These are phyloP conservation scores for Dendrobium huoshanense DNA, from an alignment of 106 monocot species.

Conservation along the genomic window DNA sequence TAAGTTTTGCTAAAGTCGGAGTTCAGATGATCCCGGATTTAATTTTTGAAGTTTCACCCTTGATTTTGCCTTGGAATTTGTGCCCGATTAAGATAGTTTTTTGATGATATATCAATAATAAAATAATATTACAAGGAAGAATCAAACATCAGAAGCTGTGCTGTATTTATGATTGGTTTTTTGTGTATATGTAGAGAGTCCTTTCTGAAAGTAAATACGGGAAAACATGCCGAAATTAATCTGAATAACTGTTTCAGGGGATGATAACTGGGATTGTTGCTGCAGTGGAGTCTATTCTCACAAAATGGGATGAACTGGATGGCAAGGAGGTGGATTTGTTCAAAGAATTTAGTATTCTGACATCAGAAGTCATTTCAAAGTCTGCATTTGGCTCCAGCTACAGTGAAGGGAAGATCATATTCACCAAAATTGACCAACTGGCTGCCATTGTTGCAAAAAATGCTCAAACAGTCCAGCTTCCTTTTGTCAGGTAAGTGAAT, in stretches of 20 bases:
- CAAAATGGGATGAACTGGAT: slow-evolving; percentile 9
- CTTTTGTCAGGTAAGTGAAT: neutral
- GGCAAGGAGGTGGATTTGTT: slow-evolving; percentile 16
- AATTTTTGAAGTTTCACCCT: no score
- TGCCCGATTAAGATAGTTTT: no score
- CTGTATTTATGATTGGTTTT: no score
- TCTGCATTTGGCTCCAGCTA: slow-evolving; percentile 14
- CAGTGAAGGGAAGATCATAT: slow-evolving; percentile 6
- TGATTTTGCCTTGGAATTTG: no score
- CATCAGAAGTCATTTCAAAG: slow-evolving; percentile 17
- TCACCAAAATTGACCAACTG: slow-evolving; percentile 1
- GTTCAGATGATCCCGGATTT: no score
- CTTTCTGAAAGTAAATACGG: neutral
- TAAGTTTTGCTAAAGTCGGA: no score
- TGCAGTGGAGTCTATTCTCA: slow-evolving; percentile 4
- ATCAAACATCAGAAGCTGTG: no score
- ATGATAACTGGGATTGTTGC: slow-evolving; percentile 12
- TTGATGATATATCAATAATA: no score
- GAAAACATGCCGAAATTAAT: neutral
- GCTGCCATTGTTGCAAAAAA: neutral
- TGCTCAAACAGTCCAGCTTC: neutral
- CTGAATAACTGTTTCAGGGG: slow-evolving; percentile 1
- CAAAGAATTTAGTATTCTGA: slow-evolving; percentile 4
- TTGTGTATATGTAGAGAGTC: no score
- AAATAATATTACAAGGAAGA: no score